A percentile compares a stretch with the other conserved stretches of the same genome.
These are phyloP conservation scores for Potentilla sterilis DNA, from an alignment of 306 rosid species.

Conservation along the genomic window DNA sequence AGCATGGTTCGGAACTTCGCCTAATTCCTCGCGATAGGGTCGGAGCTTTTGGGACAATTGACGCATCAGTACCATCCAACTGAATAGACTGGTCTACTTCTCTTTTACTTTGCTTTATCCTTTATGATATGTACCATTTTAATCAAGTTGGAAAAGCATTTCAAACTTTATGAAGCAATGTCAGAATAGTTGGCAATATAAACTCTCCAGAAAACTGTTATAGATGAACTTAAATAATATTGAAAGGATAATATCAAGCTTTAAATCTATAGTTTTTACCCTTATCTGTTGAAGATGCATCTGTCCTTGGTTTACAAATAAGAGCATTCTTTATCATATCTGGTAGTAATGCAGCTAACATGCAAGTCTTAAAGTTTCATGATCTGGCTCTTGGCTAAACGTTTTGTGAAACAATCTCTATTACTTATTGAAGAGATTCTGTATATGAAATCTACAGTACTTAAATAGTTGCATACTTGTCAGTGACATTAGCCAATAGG, in stretches of 20 bases:
- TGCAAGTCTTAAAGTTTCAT: neutral
- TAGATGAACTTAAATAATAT: constrained; percentile 3
- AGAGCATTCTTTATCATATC: neutral
- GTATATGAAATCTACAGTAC: neutral
- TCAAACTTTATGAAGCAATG: neutral
- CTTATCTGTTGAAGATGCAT: neutral
- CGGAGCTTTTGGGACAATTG: constrained; percentile 36
- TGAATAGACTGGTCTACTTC: neutral
- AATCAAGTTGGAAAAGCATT: neutral
- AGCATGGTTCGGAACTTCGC: constrained; percentile 63
- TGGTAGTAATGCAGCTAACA: neutral
- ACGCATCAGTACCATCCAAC: constrained; percentile 19
- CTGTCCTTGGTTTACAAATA: neutral
- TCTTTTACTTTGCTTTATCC: neutral
- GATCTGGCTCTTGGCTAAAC: neutral
- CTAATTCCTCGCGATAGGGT: constrained; percentile 64
- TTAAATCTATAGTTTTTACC: neutral
- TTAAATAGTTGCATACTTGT: neutral
- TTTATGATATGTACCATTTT: constrained; percentile 2
- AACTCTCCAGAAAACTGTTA: neutral
- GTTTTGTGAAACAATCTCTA: neutral
- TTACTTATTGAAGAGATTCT: neutral
- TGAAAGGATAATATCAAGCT: neutral
- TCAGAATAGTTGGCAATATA: constrained; percentile 4
- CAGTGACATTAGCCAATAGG: neutral